Percentiles rank a stretch among this genome's conserved stretches.
phyloP scores from a whole-genome alignment of 2,329 filamentous ascomycete species.

The Orbilia quercus region DNA sequence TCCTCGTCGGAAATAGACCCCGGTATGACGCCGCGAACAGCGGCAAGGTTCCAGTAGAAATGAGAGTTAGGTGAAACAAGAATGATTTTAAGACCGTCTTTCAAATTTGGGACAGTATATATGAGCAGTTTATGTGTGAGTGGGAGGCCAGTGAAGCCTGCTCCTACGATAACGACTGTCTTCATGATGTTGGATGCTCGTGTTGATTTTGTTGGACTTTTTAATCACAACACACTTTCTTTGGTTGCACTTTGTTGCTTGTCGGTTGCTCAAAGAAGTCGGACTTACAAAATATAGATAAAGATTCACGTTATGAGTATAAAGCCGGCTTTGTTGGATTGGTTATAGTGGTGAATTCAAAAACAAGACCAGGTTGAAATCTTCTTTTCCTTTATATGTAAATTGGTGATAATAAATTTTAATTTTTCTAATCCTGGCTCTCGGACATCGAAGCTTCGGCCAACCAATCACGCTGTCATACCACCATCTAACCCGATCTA shows the following conservation, averaged over 20 bases:
- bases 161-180: constrained; percentile 69
- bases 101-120: constrained; percentile 65
- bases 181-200: constrained; percentile 64
- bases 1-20: constrained; percentile 67
- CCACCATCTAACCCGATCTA: too few relatives aligned
- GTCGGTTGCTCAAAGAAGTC: too few relatives aligned
- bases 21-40: constrained; percentile 70
- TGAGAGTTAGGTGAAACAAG: constrained; percentile 70
- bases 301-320: background rate
- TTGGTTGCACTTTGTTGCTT: too few relatives aligned
- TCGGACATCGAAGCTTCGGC: too few relatives aligned
- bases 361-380: too few relatives aligned
- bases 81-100: constrained; percentile 67
- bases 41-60: constrained; percentile 71
- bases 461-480: constrained; percentile 12
- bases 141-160: constrained; percentile 68
- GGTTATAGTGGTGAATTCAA: too few relatives aligned
- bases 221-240: too few relatives aligned
- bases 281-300: background rate
- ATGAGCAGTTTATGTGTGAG: constrained; percentile 70
- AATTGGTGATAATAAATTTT: too few relatives aligned
- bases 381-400: too few relatives aligned
- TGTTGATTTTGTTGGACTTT: constrained; percentile 28
- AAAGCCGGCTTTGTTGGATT: too few relatives aligned
- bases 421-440: too few relatives aligned